These are phyloP conservation scores for Xylariaceae sp. DNA, from an alignment of 2,329 filamentous ascomycete genomes.

Conservation along the genomic window DNA sequence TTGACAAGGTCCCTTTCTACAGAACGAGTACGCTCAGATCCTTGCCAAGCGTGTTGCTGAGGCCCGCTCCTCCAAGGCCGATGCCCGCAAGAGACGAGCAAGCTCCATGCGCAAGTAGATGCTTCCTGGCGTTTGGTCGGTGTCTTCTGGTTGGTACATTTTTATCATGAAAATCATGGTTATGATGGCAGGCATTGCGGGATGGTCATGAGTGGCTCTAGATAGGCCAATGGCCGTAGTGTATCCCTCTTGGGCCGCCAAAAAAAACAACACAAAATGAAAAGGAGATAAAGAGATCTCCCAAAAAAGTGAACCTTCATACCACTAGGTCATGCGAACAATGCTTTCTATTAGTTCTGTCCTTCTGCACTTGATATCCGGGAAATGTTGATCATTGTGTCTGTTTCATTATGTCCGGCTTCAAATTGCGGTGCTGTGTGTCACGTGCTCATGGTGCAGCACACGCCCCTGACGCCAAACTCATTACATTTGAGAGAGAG, in stretches of 20 bases:
- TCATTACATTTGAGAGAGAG: not conserved
- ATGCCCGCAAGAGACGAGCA: slow-evolving; percentile 93
- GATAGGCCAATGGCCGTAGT: slow-evolving; percentile 29
- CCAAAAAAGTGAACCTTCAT: slow-evolving; percentile 6
- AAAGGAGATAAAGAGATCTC: slow-evolving; percentile 27
- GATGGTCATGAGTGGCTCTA: slow-evolving; percentile 26
- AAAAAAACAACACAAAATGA: slow-evolving; percentile 20
- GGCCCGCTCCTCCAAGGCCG: slow-evolving; percentile 88
- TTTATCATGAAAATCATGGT: slow-evolving; percentile 30
- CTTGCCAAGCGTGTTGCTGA: slow-evolving; percentile 96
- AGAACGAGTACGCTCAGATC: slow-evolving; percentile 97
- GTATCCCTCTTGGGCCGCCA: slow-evolving; percentile 25
- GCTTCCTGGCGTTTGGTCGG: slow-evolving; percentile 34
- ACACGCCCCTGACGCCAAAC: not conserved
- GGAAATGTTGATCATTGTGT: too few relatives aligned
- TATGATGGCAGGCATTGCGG: slow-evolving; percentile 22
- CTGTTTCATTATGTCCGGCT: too few relatives aligned
- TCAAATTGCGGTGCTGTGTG: not conserved
- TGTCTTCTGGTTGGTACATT: slow-evolving; percentile 36
- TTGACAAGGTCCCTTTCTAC: slow-evolving; percentile 33
- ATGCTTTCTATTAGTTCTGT: too few relatives aligned
- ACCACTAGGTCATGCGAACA: too few relatives aligned
- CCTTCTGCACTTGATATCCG: too few relatives aligned
- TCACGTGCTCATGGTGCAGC: not conserved
- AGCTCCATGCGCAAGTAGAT: slow-evolving; percentile 89